Base-by-base conservation (phyloP, 2,329 filamentous ascomycete species). In the Fusarium robinianum region DNA sequence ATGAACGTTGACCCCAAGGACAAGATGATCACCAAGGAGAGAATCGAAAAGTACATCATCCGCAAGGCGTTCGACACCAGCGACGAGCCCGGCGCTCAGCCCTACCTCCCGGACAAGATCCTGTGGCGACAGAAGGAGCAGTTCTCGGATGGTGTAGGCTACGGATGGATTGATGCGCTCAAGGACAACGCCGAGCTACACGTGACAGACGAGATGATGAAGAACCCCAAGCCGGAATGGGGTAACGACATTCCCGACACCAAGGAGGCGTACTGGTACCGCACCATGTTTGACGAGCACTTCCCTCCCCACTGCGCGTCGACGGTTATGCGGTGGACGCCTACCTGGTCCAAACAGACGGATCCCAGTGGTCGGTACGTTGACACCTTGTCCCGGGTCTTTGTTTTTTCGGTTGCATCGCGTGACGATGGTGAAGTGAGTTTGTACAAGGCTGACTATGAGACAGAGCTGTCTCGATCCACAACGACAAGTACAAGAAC, bases 181-280 rank as follows among this genome's bases (percentile, higher is more conserved):
- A 97, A 96, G 80, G 94, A 97, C 72, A 88, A 87, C 64, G 94
- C 94, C 22, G 90, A 95, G 73, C 70, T 84, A 55, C 83, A 94
- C 44, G 87, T 99, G 42, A 95, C 88, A 12, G 92, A 99, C 65
- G 92, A 97, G 78, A 91, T 95, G 84, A 90, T 97, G 87, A 90
- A 91, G 79, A 92, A 95, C 81, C 92, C 94, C 54, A 96, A 96
- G 80, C 82, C 89, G 9, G 90, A 96, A 71, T 99, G 95, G 95
- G 92, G 90, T 36, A 73, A 75, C 63, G 95, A 99, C 65, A 82
- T 96, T 52, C 95, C 94, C 8, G 91, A 96, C 65, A 91, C 87
- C 65, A 99, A 99, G 81, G 94, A 99, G 75, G 94, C 90, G 73
- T 91, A 96, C 79, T 99, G 94, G 94, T 99, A 99, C 76, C 86